Conservation (phyloP, 139 green algal genomes). For the Ulvella scutata region DNA sequence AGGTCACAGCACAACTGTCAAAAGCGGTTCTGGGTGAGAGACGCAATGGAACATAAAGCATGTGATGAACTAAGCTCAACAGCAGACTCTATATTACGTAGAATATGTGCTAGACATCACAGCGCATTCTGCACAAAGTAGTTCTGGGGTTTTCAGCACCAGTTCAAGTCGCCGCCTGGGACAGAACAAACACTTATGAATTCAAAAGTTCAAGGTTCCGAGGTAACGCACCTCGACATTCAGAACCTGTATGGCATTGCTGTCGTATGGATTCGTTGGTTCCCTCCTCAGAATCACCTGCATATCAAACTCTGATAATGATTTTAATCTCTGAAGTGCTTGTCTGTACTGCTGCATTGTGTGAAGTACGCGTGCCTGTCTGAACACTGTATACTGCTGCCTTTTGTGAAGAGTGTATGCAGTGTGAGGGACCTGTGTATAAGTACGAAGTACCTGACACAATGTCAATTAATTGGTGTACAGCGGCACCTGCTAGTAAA, state of each 20-base stretch:
- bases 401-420: not conserved
- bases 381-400: not conserved
- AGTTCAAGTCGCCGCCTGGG: not conserved
- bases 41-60: not conserved
- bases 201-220: not conserved
- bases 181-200: not conserved
- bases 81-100: not conserved
- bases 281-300: not conserved
- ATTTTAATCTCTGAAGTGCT: not conserved
- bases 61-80: not conserved
- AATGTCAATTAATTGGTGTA: too few relatives aligned
- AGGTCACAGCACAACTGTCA: too few relatives aligned
- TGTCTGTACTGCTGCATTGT: not conserved
- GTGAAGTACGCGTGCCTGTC: not conserved
- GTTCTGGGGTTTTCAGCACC: not conserved
- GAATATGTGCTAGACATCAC: not conserved
- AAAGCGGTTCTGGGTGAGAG: too few relatives aligned
- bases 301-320: not conserved
- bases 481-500: too few relatives aligned
- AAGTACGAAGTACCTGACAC: not conserved
- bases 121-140: not conserved
- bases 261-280: not conserved
- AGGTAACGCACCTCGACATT: not conserved
- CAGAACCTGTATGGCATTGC: not conserved
- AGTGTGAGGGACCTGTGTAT: not conserved